phyloP scores from a whole-genome alignment of 306 rosid genomes.

The Corylus americana region DNA sequence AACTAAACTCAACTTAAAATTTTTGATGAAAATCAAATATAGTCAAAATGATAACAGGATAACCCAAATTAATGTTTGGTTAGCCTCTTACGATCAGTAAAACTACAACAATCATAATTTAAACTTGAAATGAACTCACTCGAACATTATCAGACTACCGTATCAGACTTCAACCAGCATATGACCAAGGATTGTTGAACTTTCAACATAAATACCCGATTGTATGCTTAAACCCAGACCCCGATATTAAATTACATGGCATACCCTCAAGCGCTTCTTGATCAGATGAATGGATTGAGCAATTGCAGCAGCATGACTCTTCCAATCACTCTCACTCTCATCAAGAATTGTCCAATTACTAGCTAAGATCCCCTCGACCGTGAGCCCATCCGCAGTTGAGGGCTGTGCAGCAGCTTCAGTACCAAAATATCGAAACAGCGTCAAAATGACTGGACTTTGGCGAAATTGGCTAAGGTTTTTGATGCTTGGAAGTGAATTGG shows the following conservation, averaged over 20 bases:
- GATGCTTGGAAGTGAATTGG: constrained; percentile 14
- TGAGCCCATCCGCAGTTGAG: constrained; percentile 79
- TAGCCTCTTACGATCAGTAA: not conserved
- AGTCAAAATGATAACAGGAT: not conserved
- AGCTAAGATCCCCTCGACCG: constrained; percentile 62
- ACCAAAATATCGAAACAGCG: constrained; percentile 40
- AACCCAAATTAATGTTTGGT: not conserved
- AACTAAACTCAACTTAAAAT: not conserved
- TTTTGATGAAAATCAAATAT: not conserved
- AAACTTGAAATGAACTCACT: not conserved
- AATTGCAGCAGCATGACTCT: constrained; percentile 80
- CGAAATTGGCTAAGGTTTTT: constrained; percentile 7
- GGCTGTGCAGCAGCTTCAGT: constrained; percentile 50
- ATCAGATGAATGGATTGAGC: constrained; percentile 81
- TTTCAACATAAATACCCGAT: not conserved
- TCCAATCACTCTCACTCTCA: constrained; percentile 81
- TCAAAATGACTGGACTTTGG: constrained; percentile 13
- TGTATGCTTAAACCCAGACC: not conserved
- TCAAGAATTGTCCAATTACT: constrained; percentile 64
- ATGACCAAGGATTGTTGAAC: not conserved
- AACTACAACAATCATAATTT: not conserved
- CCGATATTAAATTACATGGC: constrained; percentile 1
- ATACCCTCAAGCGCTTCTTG: constrained; percentile 83
- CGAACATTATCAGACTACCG: not conserved
- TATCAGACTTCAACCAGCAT: not conserved